Base-by-base conservation (phyloP, 306 rosid genomes). In the Morella rubra region DNA sequence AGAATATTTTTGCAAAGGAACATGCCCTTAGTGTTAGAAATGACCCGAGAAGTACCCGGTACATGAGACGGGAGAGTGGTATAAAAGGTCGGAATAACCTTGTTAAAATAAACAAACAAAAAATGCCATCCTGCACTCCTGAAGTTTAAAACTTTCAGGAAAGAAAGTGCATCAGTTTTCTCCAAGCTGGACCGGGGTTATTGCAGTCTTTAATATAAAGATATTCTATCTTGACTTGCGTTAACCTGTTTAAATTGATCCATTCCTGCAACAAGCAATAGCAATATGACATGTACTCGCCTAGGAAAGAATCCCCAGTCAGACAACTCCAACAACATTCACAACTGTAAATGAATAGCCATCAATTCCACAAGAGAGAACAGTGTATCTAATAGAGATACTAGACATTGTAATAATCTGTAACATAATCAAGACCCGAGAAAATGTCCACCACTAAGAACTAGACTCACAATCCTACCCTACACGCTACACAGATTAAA, bases 381-480 rank as follows among this genome's bases (percentile, higher is more conserved):
- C 40, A 72, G 32, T 67, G 53, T 46, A 41, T 44, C 44, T 65
- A 52, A 69, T 62, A 42, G 22, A 27, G 7, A 8, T 41, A 65
- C 70, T 61, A 32, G 15, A 12, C 11, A 27, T 61, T 13, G 32
- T 14, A 61, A 61, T 52, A 59, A 80, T 37, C 53, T 47, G 74
- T 40, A 65, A 45, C 76, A 55, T 41, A 73, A 45, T 46, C 55
- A 59, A 76, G 56, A 65, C 72, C 44, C n/a, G 44, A 50, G 42
- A 13, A 44, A 27, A 53, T 44, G 65, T 78, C 59, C 76, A 71
- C 32, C 76, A 74, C 32, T 37, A 47, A 59, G 71, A 74, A 83
- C 74, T 55, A 50, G 60, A 74, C 56, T 70, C n/a, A 46, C 44
- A 78, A 72, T 76, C 62, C 85, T 81, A 72, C 77, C 72, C 76